These are phyloP conservation scores for Didymella keratinophila DNA, from an alignment of 2,329 filamentous ascomycete genomes.

Conservation along the genomic window DNA sequence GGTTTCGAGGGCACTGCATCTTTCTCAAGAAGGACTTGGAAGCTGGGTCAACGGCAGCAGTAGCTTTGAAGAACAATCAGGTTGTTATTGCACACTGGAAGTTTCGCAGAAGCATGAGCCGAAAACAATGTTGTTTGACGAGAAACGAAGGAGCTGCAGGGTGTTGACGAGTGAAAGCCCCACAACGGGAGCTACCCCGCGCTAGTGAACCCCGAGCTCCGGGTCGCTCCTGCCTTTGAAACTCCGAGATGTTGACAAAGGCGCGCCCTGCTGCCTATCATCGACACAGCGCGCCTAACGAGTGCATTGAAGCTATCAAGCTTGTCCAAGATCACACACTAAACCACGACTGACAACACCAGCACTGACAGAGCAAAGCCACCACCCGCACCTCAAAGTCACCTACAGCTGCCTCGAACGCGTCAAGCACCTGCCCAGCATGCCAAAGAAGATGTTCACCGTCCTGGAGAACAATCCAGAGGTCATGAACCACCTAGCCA, in stretches of 20 bases:
- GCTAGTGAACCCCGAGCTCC: background rate
- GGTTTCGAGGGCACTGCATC: background rate
- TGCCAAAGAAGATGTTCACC: constrained; percentile 41
- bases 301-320: background rate
- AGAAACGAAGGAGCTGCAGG: background rate
- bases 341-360: background rate
- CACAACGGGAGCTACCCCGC: constrained; percentile 7
- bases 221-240: background rate
- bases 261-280: constrained; percentile 9
- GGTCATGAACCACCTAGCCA: constrained; percentile 60
- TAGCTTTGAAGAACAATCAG: too few species aligned
- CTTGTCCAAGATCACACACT: background rate
- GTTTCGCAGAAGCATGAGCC: background rate
- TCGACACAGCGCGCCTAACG: background rate
- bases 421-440: constrained; percentile 20
- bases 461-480: constrained; percentile 62
- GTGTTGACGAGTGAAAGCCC: constrained; percentile 1
- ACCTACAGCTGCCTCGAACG: too few species aligned
- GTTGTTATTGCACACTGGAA: background rate
- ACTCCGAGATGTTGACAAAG: background rate
- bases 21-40: background rate
- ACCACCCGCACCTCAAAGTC: too few species aligned
- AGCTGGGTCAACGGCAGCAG: too few species aligned
- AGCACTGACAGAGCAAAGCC: background rate
- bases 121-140: background rate